Conservation (phyloP, 2,329 filamentous ascomycete genomes). For the Pezicula radicicola region DNA sequence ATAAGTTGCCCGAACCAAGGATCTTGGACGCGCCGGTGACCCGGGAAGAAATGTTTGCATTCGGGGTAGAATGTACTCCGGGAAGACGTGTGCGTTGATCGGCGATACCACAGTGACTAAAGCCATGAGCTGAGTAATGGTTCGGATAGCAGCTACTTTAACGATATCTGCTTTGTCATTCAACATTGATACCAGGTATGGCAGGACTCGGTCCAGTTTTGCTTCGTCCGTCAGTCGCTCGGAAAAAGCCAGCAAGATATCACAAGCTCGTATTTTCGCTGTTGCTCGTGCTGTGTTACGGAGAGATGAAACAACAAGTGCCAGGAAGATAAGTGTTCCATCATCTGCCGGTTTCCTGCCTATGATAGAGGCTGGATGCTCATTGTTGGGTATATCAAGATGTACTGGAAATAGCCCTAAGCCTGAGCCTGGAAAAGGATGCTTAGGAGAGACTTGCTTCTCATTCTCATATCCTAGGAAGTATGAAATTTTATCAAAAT, state of each 20-base stretch:
- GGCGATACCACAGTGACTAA: slow-evolving; percentile 85
- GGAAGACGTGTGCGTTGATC: slow-evolving; percentile 66
- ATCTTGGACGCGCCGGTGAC: slow-evolving; percentile 52
- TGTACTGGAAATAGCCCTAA: slow-evolving; percentile 73
- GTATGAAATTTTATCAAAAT: slow-evolving; percentile 97
- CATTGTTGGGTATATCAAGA: slow-evolving; percentile 82
- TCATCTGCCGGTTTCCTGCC: slow-evolving; percentile 70
- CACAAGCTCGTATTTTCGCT: slow-evolving; percentile 85
- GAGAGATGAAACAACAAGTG: slow-evolving; percentile 82
- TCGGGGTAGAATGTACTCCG: slow-evolving; percentile 65
- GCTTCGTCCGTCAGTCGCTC: slow-evolving; percentile 92
- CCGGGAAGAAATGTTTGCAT: slow-evolving; percentile 58
- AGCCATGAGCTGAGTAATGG: slow-evolving; percentile 83
- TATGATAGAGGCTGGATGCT: slow-evolving; percentile 62
- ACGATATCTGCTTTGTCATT: slow-evolving; percentile 82
- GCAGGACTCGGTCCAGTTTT: slow-evolving; percentile 88
- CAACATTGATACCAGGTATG: slow-evolving; percentile 81
- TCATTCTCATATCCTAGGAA: slow-evolving; percentile 74
- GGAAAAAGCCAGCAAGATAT: slow-evolving; percentile 86
- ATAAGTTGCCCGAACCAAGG: slow-evolving; percentile 84
- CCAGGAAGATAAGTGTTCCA: slow-evolving; percentile 88
- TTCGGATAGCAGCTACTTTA: slow-evolving; percentile 78
- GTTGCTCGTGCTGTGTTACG: slow-evolving; percentile 85
- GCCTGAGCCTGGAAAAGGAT: slow-evolving; percentile 45
- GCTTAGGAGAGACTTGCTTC: slow-evolving; percentile 23